These are phyloP conservation scores for Gracilaria domingensis DNA, from an alignment of 23 red algal species.

Conservation along the genomic window DNA sequence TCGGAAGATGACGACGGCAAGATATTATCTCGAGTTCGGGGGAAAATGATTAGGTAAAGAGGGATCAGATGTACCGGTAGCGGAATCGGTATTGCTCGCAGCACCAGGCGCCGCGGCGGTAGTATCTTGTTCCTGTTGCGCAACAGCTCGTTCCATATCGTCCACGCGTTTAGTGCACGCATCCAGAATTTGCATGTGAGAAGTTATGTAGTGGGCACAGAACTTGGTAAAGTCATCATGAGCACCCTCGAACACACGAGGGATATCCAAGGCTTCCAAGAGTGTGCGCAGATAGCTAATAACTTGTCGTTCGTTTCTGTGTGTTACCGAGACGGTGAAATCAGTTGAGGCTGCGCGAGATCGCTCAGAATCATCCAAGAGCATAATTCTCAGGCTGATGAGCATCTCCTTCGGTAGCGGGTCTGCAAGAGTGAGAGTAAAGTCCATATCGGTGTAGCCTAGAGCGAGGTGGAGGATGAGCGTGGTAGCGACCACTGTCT, in stretches of 20 bases:
- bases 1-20: not conserved
- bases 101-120: not conserved
- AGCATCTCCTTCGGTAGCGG: conserved; percentile 40
- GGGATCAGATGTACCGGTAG: not conserved
- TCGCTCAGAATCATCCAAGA: conserved; percentile 6
- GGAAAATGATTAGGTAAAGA: not conserved
- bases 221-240: conserved; percentile 6
- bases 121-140: not conserved
- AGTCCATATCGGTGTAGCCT: conserved; percentile 23
- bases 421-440: conserved; percentile 18
- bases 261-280: not conserved
- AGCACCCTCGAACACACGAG: conserved; percentile 15
- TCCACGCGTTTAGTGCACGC: conserved; percentile 5
- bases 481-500: conserved; percentile 2
- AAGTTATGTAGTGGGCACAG: conserved; percentile 16
- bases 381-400: conserved; percentile 21
- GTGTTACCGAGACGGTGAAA: conserved; percentile 7
- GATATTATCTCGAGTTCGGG: not conserved
- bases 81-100: not conserved
- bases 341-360: conserved; percentile 4
- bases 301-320: not conserved
- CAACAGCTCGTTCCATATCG: not conserved
- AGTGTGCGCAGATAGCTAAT: conserved; percentile 16
- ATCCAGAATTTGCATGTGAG: conserved; percentile 2
- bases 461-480: conserved; percentile 25